phyloP scores from a whole-genome alignment of 2,329 filamentous ascomycete genomes.

The Sclerotinia spermophila region DNA sequence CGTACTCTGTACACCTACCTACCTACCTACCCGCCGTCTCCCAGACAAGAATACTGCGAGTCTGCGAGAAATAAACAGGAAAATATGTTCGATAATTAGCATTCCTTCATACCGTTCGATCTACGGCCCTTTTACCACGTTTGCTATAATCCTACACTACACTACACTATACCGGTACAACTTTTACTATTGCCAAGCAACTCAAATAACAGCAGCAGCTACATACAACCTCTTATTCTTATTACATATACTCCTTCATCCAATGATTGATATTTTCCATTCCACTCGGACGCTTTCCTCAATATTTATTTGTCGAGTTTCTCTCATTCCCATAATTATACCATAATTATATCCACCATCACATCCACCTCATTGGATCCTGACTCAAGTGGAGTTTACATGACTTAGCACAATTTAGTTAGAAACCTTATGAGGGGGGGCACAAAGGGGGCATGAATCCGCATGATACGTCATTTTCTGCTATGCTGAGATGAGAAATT shows the following conservation, averaged over 20 bases:
- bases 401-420: conserved; percentile 1
- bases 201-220: neutral
- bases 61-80: neutral
- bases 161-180: no score
- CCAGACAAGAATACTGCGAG: neutral
- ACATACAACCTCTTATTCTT: neutral
- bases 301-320: neutral
- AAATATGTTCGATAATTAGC: neutral
- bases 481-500: neutral
- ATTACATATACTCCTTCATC: conserved; percentile 7
- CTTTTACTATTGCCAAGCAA: neutral
- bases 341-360: neutral
- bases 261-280: neutral
- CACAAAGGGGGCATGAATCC: neutral
- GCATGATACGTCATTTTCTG: conserved; percentile 1
- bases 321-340: neutral
- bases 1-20: no score
- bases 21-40: no score
- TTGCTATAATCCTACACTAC: neutral
- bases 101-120: neutral
- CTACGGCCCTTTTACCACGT: neutral
- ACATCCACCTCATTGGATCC: neutral
- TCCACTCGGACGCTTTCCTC: neutral
- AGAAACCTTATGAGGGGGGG: neutral
- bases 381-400: conserved; percentile 1